Conservation (phyloP, 345 rosid genomes). For the Pseudoturritis turrita region DNA sequence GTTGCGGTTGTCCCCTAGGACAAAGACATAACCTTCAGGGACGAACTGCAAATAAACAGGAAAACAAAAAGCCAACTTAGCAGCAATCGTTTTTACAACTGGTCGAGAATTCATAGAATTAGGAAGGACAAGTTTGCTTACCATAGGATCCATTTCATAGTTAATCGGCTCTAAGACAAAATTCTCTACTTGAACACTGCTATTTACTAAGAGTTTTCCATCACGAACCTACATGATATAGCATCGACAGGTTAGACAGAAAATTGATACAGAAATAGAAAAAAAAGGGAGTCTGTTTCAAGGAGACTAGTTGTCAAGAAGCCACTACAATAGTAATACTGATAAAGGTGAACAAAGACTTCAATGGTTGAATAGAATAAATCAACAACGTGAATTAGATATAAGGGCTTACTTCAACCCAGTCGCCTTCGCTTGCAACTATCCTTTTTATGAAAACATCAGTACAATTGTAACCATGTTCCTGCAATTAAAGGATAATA, state of each 20-base stretch:
- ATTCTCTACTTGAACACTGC: constrained; percentile 52
- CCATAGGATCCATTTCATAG: constrained; percentile 74
- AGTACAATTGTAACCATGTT: constrained; percentile 52
- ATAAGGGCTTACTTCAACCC: constrained; percentile 65
- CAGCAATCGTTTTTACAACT: not conserved
- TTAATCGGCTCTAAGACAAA: constrained; percentile 68
- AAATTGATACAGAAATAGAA: not conserved
- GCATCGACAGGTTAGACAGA: not conserved
- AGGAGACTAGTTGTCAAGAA: not conserved
- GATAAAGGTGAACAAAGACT: constrained; percentile 10
- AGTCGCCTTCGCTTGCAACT: constrained; percentile 87
- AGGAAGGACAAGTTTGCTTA: constrained; percentile 20
- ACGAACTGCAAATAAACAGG: constrained; percentile 49
- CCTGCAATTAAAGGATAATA: constrained; percentile 36
- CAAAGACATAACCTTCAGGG: constrained; percentile 83
- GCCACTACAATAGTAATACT: not conserved
- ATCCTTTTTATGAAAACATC: constrained; percentile 87
- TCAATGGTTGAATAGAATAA: constrained; percentile 7
- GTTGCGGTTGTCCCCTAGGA: constrained; percentile 92
- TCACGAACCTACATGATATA: constrained; percentile 49
- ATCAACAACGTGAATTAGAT: constrained; percentile 10
- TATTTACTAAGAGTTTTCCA: constrained; percentile 75
- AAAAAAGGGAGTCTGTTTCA: not conserved
- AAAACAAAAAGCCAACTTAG: not conserved
- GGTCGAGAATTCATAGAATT: not conserved